Evolutionary conservation across 202 grass and related monocot genomes (phyloP).

Genomic region (Cymbopogon flexuosus): DNA sequence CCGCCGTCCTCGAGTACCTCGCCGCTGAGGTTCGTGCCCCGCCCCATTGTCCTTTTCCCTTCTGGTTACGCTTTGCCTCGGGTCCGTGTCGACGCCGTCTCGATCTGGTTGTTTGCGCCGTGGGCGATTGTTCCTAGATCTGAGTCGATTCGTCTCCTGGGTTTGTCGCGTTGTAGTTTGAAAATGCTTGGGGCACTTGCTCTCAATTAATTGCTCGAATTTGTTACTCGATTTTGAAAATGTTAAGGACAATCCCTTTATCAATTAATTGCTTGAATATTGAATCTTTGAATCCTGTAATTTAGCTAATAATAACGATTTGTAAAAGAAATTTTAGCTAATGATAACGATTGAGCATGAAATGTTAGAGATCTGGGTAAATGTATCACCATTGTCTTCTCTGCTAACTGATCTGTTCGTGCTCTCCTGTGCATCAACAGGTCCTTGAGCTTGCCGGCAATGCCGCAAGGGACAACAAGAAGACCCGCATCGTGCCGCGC

Average conservation of each 20-base stretch:
- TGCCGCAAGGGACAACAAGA: constrained; percentile 75
- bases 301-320: too few relatives aligned
- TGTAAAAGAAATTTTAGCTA: not conserved
- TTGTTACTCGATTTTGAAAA: too few relatives aligned
- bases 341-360: too few relatives aligned
- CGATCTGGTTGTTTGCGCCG: not conserved
- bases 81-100: not conserved
- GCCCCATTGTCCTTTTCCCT: too few relatives aligned
- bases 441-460: constrained; percentile 61
- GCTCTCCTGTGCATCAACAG: not conserved
- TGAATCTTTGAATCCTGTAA: not conserved
- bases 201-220: not conserved
- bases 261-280: too few relatives aligned
- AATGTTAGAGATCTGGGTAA: not conserved
- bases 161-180: fast-evolving
- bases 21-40: constrained; percentile 58
- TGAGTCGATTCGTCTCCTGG: not conserved
- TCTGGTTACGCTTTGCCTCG: not conserved
- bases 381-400: too few relatives aligned
- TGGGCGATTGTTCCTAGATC: not conserved
- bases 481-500: constrained; percentile 68
- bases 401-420: not conserved
- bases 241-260: too few relatives aligned
- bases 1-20: constrained; percentile 89
- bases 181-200: not conserved